Conservation (phyloP, 1,139 yeast genomes). For the Magnusiomyces clavatus region DNA sequence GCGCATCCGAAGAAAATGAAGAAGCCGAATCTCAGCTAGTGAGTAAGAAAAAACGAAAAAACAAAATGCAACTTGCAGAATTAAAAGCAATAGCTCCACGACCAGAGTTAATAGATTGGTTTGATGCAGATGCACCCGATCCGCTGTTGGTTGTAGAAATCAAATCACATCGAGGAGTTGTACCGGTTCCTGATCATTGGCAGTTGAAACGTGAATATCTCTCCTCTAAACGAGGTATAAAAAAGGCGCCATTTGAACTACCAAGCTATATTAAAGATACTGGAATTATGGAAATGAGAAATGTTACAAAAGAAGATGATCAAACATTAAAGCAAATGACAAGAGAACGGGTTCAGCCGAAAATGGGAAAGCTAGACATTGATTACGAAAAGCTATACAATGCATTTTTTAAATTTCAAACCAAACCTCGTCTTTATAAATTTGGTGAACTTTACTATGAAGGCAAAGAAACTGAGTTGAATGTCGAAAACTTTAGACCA, state of each 20-base stretch:
- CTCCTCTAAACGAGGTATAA: constrained; percentile 64
- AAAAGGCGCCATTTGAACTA: constrained; percentile 62
- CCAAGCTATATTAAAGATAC: constrained; percentile 77
- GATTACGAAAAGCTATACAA: constrained; percentile 78
- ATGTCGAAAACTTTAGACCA: constrained; percentile 44
- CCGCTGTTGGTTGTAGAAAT: constrained; percentile 60
- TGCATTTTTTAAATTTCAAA: constrained; percentile 78
- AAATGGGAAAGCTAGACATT: constrained; percentile 77
- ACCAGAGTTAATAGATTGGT: constrained; percentile 82
- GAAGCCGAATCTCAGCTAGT: constrained; percentile 18
- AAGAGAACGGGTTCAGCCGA: constrained; percentile 84
- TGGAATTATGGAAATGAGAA: constrained; percentile 84
- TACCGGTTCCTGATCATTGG: constrained; percentile 87
- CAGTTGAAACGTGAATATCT: constrained; percentile 68
- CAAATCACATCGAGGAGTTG: constrained; percentile 57
- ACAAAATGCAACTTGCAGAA: constrained; percentile 58
- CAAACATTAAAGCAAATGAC: constrained; percentile 63
- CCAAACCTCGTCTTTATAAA: constrained; percentile 57
- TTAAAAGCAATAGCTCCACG: constrained; percentile 51
- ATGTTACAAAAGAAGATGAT: constrained; percentile 43
- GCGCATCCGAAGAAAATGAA: constrained; percentile 19
- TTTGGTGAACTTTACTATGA: constrained; percentile 80
- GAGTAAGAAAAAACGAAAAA: constrained; percentile 41
- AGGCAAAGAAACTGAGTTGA: constrained; percentile 56
- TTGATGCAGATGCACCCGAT: constrained; percentile 76